These are phyloP conservation scores for Ogataea paradorogensis DNA, from an alignment of 805 yeast genomes.

Conservation along the genomic window DNA sequence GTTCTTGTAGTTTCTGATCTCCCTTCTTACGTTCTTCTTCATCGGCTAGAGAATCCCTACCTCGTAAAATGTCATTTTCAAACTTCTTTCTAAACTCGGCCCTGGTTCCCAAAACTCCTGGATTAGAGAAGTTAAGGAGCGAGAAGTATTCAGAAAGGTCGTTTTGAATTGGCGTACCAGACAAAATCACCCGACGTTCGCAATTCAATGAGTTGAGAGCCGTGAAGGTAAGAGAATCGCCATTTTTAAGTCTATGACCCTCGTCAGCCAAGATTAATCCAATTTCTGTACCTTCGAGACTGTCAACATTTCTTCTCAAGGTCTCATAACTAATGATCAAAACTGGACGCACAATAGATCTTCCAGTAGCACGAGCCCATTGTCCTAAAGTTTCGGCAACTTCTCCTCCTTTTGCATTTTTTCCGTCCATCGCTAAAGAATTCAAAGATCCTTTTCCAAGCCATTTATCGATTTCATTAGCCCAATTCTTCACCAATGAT, in stretches of 20 bases:
- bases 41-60: constrained; percentile 87
- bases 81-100: constrained; percentile 79
- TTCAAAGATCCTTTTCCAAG: constrained; percentile 86
- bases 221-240: constrained; percentile 87
- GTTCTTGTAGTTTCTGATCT: constrained; percentile 61
- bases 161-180: constrained; percentile 97
- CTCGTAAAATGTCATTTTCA: constrained; percentile 74
- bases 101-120: constrained; percentile 85
- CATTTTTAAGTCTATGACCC: constrained; percentile 81
- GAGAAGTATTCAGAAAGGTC: constrained; percentile 94
- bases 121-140: constrained; percentile 86
- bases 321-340: constrained; percentile 94
- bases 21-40: constrained; percentile 74
- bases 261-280: constrained; percentile 87
- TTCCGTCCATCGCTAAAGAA: constrained; percentile 91
- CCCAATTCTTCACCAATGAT: constrained; percentile 93
- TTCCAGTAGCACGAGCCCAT: constrained; percentile 88
- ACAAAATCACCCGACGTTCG: constrained; percentile 82
- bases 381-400: constrained; percentile 64
- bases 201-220: constrained; percentile 83
- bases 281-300: constrained; percentile 69
- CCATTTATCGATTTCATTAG: constrained; percentile 94
- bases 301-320: constrained; percentile 76
- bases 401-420: constrained; percentile 62
- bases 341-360: constrained; percentile 89